Evolutionary conservation across 1,284 basidiomycete species (phyloP).

Genomic region (Cutaneotrichosporon sp.): DNA sequence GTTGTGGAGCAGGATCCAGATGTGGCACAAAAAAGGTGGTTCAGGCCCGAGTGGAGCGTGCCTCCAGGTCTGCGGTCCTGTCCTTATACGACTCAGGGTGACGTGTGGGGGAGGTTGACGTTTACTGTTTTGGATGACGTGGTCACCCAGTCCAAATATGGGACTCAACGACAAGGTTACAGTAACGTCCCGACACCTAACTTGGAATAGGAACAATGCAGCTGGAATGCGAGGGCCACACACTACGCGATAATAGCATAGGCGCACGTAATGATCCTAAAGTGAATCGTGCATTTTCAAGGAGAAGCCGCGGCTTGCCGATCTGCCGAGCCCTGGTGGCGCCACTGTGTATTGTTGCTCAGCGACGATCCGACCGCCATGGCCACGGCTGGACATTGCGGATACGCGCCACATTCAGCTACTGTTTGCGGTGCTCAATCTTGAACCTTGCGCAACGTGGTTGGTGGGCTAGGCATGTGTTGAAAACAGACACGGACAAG

Average conservation of each 20-base stretch:
- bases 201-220: neutral
- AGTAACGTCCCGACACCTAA: neutral
- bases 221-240: neutral
- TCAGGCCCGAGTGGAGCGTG: neutral
- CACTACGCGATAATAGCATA: neutral
- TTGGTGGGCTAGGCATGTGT: too few relatives aligned
- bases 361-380: neutral
- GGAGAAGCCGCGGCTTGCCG: too few relatives aligned
- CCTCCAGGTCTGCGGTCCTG: neutral
- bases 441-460: neutral
- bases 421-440: neutral
- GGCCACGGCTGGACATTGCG: neutral
- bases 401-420: neutral
- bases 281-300: too few relatives aligned
- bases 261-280: too few relatives aligned
- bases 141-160: neutral
- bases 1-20: neutral
- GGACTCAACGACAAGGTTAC: neutral
- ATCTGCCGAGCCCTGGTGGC: neutral
- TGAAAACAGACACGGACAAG: too few relatives aligned
- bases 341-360: neutral
- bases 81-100: neutral
- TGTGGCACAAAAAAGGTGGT: neutral
- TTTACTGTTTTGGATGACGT: neutral
- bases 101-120: neutral